Conservation (phyloP, 1,284 basidiomycete genomes). For the Cutaneotrichosporon sp. region DNA sequence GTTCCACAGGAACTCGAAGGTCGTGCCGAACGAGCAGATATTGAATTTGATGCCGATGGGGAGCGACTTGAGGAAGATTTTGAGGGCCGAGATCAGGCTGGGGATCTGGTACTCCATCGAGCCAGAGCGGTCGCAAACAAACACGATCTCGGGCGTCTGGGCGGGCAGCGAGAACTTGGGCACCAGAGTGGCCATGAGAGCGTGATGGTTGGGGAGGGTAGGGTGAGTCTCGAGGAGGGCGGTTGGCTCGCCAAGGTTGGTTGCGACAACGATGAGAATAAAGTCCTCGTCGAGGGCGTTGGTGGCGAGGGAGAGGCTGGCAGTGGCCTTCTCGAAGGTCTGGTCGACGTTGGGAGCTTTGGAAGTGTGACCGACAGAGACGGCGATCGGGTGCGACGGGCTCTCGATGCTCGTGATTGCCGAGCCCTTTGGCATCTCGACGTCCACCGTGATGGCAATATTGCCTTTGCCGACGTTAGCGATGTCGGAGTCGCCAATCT, state of each 20-base stretch:
- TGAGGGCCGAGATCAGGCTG: slow-evolving; percentile 22
- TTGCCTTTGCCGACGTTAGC: background rate
- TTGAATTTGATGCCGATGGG: slow-evolving; percentile 34
- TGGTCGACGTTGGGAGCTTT: slow-evolving; percentile 15
- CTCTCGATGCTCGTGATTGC: slow-evolving; percentile 25
- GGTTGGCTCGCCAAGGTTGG: slow-evolving; percentile 25
- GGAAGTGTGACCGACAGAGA: slow-evolving; percentile 18
- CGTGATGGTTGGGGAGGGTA: slow-evolving; percentile 12
- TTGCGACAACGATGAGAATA: slow-evolving; percentile 28
- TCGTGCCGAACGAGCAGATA: slow-evolving; percentile 32
- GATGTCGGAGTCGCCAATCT: background rate
- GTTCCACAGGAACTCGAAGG: slow-evolving; percentile 16
- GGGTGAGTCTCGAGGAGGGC: slow-evolving; percentile 30
- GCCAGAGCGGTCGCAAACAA: slow-evolving; percentile 37
- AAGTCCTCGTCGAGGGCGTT: slow-evolving; percentile 27
- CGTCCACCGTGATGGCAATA: slow-evolving; percentile 16
- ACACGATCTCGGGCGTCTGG: slow-evolving; percentile 30
- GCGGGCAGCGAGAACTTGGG: slow-evolving; percentile 18
- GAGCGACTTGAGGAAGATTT: slow-evolving; percentile 28
- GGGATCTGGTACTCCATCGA: slow-evolving; percentile 30
- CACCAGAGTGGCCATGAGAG: slow-evolving; percentile 21
- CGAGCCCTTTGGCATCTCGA: slow-evolving; percentile 17
- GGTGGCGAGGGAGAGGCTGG: background rate
- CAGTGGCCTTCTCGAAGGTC: slow-evolving; percentile 13
- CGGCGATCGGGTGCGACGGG: slow-evolving; percentile 24